Conservation (phyloP, 805 yeast species). For the Candida dajiaensis region DNA sequence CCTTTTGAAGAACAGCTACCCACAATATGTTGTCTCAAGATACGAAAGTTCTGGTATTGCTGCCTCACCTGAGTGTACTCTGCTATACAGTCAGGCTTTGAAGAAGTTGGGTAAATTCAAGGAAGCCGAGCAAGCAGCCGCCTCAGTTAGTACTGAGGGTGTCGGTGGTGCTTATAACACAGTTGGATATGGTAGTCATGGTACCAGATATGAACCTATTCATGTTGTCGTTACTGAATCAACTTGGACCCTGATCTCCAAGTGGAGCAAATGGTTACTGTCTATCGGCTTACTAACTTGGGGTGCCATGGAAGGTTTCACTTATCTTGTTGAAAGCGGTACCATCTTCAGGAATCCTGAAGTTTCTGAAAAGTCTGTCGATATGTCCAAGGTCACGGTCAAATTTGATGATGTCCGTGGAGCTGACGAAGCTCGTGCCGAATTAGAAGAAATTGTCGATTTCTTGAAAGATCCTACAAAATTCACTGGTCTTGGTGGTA, state of each 20-base stretch:
- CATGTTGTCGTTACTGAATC: conserved; percentile 93
- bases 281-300: conserved; percentile 77
- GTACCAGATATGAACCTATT: conserved; percentile 75
- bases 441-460: conserved; percentile 96
- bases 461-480: conserved; percentile 93
- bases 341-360: conserved; percentile 73
- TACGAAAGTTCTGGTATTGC: conserved; percentile 95
- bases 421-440: conserved; percentile 97
- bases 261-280: conserved; percentile 85
- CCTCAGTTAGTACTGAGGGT: conserved; percentile 33
- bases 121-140: conserved; percentile 66
- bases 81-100: conserved; percentile 75
- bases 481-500: conserved; percentile 96
- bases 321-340: conserved; percentile 75
- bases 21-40: conserved; percentile 93
- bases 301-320: conserved; percentile 74
- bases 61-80: conserved; percentile 69
- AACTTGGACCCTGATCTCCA: conserved; percentile 66
- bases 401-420: conserved; percentile 93
- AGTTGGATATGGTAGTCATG: conserved; percentile 26
- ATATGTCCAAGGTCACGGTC: conserved; percentile 79
- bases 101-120: conserved; percentile 68
- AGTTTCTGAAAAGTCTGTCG: conserved; percentile 71
- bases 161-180: conserved; percentile 11
- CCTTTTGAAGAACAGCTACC: conserved; percentile 74